Conservation (phyloP, 1,284 basidiomycete genomes). For the Ganoderma sp. region DNA sequence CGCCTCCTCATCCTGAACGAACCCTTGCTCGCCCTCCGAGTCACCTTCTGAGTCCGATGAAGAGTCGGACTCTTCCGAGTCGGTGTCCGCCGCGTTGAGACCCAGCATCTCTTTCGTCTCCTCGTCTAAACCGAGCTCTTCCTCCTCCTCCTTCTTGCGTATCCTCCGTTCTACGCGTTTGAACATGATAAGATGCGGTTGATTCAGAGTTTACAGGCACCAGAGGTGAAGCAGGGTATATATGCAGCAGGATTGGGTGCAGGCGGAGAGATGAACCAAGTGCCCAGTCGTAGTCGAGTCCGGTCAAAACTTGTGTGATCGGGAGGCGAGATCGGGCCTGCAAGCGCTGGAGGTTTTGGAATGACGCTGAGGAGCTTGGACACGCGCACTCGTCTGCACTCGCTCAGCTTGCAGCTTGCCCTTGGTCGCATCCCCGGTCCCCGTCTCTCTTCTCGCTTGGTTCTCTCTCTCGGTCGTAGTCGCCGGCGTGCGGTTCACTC, state of each 20-base stretch:
- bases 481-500: neutral
- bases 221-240: neutral
- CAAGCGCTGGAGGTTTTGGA: no score
- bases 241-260: slow-evolving; percentile 1
- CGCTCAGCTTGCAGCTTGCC: neutral
- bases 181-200: slow-evolving; percentile 61
- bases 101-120: slow-evolving; percentile 76
- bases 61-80: slow-evolving; percentile 72
- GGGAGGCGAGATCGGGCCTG: neutral
- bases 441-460: neutral
- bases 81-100: slow-evolving; percentile 75
- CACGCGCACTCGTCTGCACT: neutral
- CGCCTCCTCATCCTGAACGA: slow-evolving; percentile 33
- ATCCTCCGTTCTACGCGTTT: slow-evolving; percentile 79
- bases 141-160: slow-evolving; percentile 68
- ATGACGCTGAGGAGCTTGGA: neutral
- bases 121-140: slow-evolving; percentile 71
- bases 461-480: neutral
- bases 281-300: no score
- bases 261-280: no score
- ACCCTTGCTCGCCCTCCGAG: slow-evolving; percentile 36
- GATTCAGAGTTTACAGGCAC: neutral
- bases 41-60: slow-evolving; percentile 35
- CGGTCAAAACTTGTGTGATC: slow-evolving; percentile 16
- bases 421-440: neutral